These are phyloP conservation scores for Medicago lupulina DNA, from an alignment of 306 rosid species.

Conservation along the genomic window DNA sequence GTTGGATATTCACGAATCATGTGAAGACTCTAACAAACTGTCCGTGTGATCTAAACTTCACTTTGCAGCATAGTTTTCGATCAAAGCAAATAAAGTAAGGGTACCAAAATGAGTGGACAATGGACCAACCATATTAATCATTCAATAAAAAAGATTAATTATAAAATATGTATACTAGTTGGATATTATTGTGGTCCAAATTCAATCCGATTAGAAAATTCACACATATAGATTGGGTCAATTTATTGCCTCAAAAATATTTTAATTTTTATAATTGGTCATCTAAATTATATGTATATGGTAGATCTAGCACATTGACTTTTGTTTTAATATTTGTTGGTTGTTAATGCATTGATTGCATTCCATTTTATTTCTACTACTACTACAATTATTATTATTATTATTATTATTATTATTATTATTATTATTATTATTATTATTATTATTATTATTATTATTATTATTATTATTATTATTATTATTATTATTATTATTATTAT, in stretches of 20 bases:
- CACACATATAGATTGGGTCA: not conserved
- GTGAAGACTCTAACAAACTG: constrained; percentile 67
- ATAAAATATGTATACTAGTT: not conserved
- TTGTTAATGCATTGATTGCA: not conserved
- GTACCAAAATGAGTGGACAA: not conserved
- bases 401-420: no score
- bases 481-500: no score
- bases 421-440: no score
- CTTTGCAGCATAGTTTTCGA: constrained; percentile 39
- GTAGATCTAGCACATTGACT: constrained; percentile 4
- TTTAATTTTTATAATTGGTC: not conserved
- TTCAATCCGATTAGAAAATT: not conserved
- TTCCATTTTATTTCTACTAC: not conserved
- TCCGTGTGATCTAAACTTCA: constrained; percentile 60
- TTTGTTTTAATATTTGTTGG: not conserved
- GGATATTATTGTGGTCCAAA: not conserved
- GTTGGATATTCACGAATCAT: constrained; percentile 67
- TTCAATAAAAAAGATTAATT: not conserved
- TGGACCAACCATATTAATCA: constrained; percentile 10
- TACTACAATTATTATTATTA: no score
- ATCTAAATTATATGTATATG: not conserved
- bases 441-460: no score
- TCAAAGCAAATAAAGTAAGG: not conserved
- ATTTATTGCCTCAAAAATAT: not conserved
- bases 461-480: no score